Evolutionary conservation across 2,329 filamentous ascomycete species (phyloP).

Genomic region (Akanthomyces lecanii): DNA sequence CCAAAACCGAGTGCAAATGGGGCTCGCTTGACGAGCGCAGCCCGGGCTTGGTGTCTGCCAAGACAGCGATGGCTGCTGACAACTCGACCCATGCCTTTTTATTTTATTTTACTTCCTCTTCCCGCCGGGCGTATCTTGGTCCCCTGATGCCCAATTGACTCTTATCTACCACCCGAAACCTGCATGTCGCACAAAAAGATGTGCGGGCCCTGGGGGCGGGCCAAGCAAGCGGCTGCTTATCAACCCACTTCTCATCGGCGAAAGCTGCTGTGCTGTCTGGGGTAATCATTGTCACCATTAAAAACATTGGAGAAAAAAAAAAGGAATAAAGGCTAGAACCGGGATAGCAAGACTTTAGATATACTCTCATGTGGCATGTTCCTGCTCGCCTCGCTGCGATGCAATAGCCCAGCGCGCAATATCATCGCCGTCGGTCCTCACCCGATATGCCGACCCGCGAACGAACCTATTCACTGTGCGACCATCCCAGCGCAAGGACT

Average conservation of each 20-base stretch:
- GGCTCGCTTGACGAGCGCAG: too few species aligned
- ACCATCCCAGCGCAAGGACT: not conserved
- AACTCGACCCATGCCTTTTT: not conserved
- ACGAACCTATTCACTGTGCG: not conserved
- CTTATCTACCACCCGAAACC: slow-evolving; percentile 12
- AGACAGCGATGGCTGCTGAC: not conserved
- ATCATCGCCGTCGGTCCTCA: not conserved
- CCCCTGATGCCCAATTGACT: slow-evolving; percentile 6
- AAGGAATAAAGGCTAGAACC: not conserved
- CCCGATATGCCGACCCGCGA: not conserved
- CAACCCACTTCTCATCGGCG: not conserved
- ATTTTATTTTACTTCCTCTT: not conserved
- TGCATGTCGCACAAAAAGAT: not conserved
- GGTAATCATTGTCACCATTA: not conserved
- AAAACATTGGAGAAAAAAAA: too few species aligned
- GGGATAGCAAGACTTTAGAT: not conserved
- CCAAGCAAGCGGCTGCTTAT: not conserved
- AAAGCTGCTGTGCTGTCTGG: not conserved
- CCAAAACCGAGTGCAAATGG: not conserved
- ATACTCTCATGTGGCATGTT: not conserved
- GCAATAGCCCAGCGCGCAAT: not conserved
- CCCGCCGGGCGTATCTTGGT: not conserved
- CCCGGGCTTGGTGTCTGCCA: not conserved
- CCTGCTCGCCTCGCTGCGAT: not conserved
- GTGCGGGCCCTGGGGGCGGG: not conserved